Conservation (phyloP, 2,329 filamentous ascomycete genomes). For the Xylaria sp. region DNA sequence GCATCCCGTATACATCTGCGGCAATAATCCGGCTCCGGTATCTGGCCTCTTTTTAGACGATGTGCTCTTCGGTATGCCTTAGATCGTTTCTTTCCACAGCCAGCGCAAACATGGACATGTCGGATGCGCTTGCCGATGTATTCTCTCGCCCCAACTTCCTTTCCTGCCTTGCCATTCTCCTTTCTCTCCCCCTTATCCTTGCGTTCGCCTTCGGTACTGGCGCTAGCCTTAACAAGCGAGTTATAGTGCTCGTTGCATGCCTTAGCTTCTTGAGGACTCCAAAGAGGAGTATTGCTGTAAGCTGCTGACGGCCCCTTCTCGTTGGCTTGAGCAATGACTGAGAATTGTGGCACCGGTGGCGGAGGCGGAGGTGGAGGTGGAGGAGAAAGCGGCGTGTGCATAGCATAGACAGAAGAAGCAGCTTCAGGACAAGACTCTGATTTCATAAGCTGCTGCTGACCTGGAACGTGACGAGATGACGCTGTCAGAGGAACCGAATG, state of each 20-base stretch:
- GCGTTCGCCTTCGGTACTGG: neutral
- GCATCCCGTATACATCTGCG: constrained; percentile 23
- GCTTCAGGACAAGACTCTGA: constrained; percentile 4
- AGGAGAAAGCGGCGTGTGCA: constrained; percentile 3
- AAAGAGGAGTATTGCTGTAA: neutral
- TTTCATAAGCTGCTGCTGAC: constrained; percentile 2
- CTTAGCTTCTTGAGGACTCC: constrained; percentile 10
- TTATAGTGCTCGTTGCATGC: constrained; percentile 22
- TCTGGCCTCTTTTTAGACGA: constrained; percentile 31
- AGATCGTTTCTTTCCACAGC: constrained; percentile 32
- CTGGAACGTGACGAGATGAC: constrained; percentile 12
- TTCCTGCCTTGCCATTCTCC: neutral
- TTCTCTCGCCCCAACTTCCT: neutral
- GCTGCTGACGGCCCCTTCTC: neutral
- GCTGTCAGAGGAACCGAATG: constrained; percentile 7
- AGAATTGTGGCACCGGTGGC: constrained; percentile 1
- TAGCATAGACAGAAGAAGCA: constrained; percentile 2
- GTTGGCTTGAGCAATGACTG: neutral
- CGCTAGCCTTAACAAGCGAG: neutral
- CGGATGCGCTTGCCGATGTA: constrained; percentile 26
- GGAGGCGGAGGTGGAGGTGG: constrained; percentile 3
- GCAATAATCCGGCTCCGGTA: constrained; percentile 31
- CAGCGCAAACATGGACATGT: constrained; percentile 30
- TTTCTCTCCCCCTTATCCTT: neutral
- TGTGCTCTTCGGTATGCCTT: constrained; percentile 27